phyloP scores from a whole-genome alignment of 2,329 filamentous ascomycete species.

The Arthrobotrys musiformis region DNA sequence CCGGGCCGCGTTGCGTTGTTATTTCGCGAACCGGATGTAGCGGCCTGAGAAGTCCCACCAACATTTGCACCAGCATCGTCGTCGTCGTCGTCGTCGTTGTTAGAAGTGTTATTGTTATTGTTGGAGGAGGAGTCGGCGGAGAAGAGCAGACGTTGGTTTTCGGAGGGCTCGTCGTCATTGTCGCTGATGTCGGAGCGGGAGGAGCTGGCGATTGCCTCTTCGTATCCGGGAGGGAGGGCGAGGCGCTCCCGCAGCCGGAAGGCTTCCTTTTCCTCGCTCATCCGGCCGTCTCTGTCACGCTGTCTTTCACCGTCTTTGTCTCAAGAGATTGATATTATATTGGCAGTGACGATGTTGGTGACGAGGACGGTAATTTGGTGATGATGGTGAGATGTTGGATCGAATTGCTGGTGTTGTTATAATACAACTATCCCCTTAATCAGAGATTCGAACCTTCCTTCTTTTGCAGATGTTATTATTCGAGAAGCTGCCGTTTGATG shows the following conservation, averaged over 20 bases:
- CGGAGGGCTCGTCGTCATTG: conserved; percentile 47
- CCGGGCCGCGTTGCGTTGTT: conserved; percentile 66
- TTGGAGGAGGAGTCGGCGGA: conserved; percentile 33
- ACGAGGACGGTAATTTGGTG: too few species aligned
- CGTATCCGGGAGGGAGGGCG: conserved; percentile 52
- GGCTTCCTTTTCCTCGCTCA: conserved; percentile 56
- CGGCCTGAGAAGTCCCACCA: conserved; percentile 5
- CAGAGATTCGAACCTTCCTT: too few species aligned
- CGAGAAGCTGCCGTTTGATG: too few species aligned
- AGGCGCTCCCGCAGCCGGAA: conserved; percentile 54
- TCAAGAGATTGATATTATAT: too few species aligned
- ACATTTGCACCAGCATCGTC: not conserved
- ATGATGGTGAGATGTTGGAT: too few species aligned
- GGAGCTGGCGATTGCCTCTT: conserved; percentile 51
- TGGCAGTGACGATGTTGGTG: too few species aligned
- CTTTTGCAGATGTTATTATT: too few species aligned
- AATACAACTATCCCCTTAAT: too few species aligned
- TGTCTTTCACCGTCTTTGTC: too few species aligned
- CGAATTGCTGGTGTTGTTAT: too few species aligned
- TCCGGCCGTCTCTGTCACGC: not conserved
- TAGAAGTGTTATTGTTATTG: not conserved
- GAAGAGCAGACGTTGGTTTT: conserved; percentile 49
- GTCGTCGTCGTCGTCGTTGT: conserved; percentile 11
- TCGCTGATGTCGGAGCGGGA: conserved; percentile 50
- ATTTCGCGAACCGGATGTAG: conserved; percentile 30